Evolutionary conservation across 768 basidiomycete genomes (phyloP).

Genomic region (Mycena polygramma): DNA sequence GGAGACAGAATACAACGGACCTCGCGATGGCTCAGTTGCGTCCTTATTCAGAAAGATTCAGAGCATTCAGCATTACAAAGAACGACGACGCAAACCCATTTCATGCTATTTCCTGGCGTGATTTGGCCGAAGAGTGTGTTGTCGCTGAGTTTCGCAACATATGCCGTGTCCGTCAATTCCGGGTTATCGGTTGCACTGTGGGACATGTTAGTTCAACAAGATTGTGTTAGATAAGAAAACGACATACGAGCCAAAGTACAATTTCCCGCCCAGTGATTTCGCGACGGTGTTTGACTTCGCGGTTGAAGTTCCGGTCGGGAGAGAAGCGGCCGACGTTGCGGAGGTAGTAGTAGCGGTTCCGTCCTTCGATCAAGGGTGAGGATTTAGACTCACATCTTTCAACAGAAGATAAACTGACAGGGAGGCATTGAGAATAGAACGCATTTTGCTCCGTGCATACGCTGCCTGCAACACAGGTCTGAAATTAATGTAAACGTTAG

Average conservation of each 20-base stretch:
- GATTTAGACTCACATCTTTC: not conserved
- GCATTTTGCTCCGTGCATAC: conserved; percentile 22
- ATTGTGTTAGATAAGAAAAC: too few relatives aligned
- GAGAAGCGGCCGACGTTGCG: conserved; percentile 15
- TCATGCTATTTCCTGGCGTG: conserved; percentile 63
- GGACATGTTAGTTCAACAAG: not conserved
- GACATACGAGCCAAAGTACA: conserved; percentile 57
- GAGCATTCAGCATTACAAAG: not conserved
- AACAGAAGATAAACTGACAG: not conserved
- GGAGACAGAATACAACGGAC: conserved; percentile 47
- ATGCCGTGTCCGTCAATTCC: conserved; percentile 56
- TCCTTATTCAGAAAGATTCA: conserved; percentile 49
- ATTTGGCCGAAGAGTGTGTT: conserved; percentile 57
- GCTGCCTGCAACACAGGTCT: conserved; percentile 20
- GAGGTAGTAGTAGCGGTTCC: conserved; percentile 21
- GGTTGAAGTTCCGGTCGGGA: conserved; percentile 42
- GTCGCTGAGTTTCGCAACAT: conserved; percentile 53
- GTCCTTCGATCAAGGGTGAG: not conserved
- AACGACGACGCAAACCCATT: conserved; percentile 57
- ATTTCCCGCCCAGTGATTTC: conserved; percentile 52
- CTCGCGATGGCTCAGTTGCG: conserved; percentile 63
- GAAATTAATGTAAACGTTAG: not conserved
- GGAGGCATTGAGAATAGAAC: conserved; percentile 33
- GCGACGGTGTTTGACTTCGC: conserved; percentile 52
- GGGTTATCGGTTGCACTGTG: conserved; percentile 58